Evolutionary conservation across 2,329 filamentous ascomycete genomes (phyloP).

Genomic region (Venturia effusa): DNA sequence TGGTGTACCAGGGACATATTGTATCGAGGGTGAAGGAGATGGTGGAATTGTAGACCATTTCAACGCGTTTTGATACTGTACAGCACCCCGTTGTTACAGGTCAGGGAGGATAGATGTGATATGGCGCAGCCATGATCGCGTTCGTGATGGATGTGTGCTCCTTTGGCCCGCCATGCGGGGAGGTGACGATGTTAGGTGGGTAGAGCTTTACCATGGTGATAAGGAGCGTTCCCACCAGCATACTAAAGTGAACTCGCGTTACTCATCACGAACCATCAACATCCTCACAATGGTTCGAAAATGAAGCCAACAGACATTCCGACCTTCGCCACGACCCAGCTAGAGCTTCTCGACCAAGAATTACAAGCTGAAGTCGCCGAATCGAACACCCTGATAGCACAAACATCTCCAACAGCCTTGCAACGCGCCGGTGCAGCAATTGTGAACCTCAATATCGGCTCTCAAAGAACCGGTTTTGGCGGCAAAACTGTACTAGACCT

Average conservation of each 20-base stretch:
- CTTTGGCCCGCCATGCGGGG: constrained; percentile 1
- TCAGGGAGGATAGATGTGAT: not conserved
- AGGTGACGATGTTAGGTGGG: not conserved
- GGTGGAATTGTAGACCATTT: constrained; percentile 11
- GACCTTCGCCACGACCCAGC: constrained; percentile 59
- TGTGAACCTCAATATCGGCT: constrained; percentile 61
- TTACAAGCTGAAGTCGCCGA: constrained; percentile 62
- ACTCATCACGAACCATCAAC: not conserved
- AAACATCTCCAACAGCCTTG: constrained; percentile 56
- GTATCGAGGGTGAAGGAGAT: constrained; percentile 13
- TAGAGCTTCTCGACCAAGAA: constrained; percentile 58
- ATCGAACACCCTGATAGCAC: constrained; percentile 55
- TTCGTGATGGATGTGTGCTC: not conserved
- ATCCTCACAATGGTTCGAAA: not conserved
- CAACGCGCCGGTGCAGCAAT: constrained; percentile 70
- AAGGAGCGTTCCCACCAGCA: not conserved
- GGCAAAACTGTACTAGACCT: constrained; percentile 87
- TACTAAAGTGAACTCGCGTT: not conserved
- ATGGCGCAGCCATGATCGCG: not conserved
- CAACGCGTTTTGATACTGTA: not conserved
- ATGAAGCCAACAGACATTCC: constrained; percentile 29
- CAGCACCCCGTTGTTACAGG: not conserved
- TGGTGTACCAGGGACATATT: constrained; percentile 13
- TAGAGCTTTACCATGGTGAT: not conserved
- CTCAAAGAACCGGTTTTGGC: constrained; percentile 78